A percentile compares a stretch with the other conserved stretches of the same genome.
phyloP scores from a whole-genome alignment of 371 early-diverging fungal genomes.

The Rhizopus stolonifer region DNA sequence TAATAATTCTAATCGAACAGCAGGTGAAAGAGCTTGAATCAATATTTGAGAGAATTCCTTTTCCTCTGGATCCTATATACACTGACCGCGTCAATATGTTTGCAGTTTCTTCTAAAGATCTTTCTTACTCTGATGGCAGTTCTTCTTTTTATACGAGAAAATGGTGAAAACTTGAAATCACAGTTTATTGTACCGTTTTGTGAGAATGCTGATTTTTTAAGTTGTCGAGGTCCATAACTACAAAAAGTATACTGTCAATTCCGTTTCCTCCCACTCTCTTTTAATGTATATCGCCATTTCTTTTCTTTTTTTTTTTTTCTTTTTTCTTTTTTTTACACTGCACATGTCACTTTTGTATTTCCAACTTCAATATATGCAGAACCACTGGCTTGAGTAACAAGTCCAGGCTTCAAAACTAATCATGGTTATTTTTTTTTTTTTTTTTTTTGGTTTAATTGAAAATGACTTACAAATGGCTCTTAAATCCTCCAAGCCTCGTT shows the following conservation, averaged over 20 bases:
- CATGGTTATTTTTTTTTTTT: not conserved
- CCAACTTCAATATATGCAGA: slow-evolving; percentile 90
- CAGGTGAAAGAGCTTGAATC: slow-evolving; percentile 82
- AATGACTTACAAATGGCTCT: slow-evolving; percentile 56
- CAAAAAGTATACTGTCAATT: no score
- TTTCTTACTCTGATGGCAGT: slow-evolving; percentile 52
- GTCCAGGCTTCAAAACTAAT: slow-evolving; percentile 78
- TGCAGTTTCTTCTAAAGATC: not conserved
- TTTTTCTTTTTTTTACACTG: slow-evolving; percentile 67
- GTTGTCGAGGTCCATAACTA: slow-evolving; percentile 78
- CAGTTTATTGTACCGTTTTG: slow-evolving; percentile 71
- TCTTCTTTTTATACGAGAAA: slow-evolving; percentile 75
- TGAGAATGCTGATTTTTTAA: slow-evolving; percentile 57
- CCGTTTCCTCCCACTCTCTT: no score
- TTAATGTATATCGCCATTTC: not conserved
- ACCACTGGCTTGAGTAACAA: slow-evolving; percentile 84
- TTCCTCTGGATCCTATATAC: slow-evolving; percentile 81
- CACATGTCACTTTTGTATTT: slow-evolving; percentile 85
- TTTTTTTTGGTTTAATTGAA: not conserved
- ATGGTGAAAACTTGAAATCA: slow-evolving; percentile 90
- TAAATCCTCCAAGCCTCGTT: slow-evolving; percentile 56
- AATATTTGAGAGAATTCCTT: slow-evolving; percentile 77
- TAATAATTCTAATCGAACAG: slow-evolving; percentile 79
- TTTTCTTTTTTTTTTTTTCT: not conserved
- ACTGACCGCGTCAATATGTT: no score